These are phyloP conservation scores for Combretum micranthum DNA, from an alignment of 345 rosid species.

Conservation along the genomic window DNA sequence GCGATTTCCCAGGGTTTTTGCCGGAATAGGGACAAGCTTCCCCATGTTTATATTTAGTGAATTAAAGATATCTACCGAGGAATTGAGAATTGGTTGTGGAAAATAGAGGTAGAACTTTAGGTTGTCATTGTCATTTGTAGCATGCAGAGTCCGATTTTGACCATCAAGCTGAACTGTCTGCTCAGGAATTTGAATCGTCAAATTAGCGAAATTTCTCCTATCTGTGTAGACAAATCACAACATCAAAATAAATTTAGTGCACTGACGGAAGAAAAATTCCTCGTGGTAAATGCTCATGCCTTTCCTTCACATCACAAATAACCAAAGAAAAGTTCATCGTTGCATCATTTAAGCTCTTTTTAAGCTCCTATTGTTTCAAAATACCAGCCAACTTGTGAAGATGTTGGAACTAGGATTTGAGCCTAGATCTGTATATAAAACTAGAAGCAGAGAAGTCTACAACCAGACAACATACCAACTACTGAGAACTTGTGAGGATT, in stretches of 20 bases:
- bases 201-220: conserved; percentile 56
- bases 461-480: too few relatives aligned
- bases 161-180: conserved; percentile 52
- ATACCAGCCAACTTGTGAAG: too few relatives aligned
- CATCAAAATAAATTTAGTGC: not conserved
- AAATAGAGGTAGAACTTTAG: conserved; percentile 72
- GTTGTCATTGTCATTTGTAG: conserved; percentile 55
- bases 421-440: too few relatives aligned
- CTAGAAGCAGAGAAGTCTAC: too few relatives aligned
- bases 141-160: conserved; percentile 64
- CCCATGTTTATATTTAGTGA: conserved; percentile 51
- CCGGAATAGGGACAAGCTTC: conserved; percentile 45
- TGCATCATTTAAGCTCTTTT: too few relatives aligned
- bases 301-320: too few relatives aligned
- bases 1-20: conserved; percentile 49
- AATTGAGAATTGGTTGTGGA: conserved; percentile 66
- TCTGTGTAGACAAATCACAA: conserved; percentile 29
- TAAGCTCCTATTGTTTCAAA: too few relatives aligned
- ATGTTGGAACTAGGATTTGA: too few relatives aligned
- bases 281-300: not conserved
- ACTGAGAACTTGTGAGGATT: too few relatives aligned
- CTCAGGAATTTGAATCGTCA: conserved; percentile 68
- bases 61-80: conserved; percentile 52
- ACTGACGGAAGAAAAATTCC: not conserved
- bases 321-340: too few relatives aligned